These are phyloP conservation scores for Aleurites moluccanus DNA, from an alignment of 441 rosid species.

Conservation along the genomic window DNA sequence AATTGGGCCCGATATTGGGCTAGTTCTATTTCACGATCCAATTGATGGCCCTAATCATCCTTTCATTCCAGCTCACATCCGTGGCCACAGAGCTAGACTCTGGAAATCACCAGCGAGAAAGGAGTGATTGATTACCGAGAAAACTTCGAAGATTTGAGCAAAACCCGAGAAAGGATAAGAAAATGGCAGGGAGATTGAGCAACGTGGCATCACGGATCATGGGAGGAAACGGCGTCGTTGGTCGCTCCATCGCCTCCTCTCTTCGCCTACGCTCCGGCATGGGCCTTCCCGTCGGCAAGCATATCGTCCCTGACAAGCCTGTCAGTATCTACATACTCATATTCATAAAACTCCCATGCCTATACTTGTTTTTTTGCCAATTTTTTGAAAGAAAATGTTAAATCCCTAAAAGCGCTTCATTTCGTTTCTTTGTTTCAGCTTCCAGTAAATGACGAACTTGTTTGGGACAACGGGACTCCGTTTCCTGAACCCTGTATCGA, in stretches of 20 bases:
- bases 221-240: conserved; percentile 77
- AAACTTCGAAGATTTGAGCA: neutral
- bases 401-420: conserved; percentile 7
- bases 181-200: conserved; percentile 85
- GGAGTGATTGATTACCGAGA: neutral
- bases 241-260: conserved; percentile 69
- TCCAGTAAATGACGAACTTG: conserved; percentile 81
- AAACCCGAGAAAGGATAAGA: conserved; percentile 4
- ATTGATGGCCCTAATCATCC: neutral
- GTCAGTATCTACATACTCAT: conserved; percentile 37
- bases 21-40: neutral
- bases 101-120: neutral
- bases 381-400: neutral
- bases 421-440: conserved; percentile 39
- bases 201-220: conserved; percentile 68
- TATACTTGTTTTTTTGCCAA: neutral
- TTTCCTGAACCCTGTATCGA: conserved; percentile 93
- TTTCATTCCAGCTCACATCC: neutral
- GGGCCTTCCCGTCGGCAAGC: conserved; percentile 96
- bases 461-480: conserved; percentile 92
- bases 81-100: neutral
- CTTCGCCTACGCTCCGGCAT: conserved; percentile 86
- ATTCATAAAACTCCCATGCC: neutral
- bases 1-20: neutral
- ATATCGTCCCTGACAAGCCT: conserved; percentile 89